Evolutionary conservation across 768 basidiomycete genomes (phyloP).

Genomic region (Daedaleopsis nitida): DNA sequence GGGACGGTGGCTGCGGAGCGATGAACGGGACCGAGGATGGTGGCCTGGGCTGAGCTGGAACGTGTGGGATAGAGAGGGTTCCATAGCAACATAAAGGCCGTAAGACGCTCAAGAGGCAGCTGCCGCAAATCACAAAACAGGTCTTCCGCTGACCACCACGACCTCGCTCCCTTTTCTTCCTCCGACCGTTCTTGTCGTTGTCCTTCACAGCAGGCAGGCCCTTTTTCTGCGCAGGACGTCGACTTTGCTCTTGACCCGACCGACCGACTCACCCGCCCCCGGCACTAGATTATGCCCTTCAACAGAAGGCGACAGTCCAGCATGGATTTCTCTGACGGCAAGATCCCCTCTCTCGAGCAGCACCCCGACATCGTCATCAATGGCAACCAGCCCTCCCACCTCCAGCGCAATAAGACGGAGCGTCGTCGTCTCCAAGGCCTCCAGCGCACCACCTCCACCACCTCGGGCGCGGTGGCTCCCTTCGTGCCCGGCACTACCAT

Average conservation of each 20-base stretch:
- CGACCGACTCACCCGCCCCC: constrained; percentile 4
- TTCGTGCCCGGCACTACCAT: constrained; percentile 42
- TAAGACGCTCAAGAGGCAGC: neutral
- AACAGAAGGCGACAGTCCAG: constrained; percentile 53
- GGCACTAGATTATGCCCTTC: constrained; percentile 30
- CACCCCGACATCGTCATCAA: constrained; percentile 43
- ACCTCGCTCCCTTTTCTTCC: constrained; percentile 17
- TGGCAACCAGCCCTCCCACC: constrained; percentile 43
- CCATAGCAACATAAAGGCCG: constrained; percentile 23
- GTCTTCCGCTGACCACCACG: constrained; percentile 16
- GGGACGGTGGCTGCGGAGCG: neutral
- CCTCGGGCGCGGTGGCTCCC: constrained; percentile 29
- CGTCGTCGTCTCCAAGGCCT: constrained; percentile 82
- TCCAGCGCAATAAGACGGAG: constrained; percentile 88
- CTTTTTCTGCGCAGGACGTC: constrained; percentile 36
- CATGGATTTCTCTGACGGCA: constrained; percentile 69
- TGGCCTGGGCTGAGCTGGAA: neutral
- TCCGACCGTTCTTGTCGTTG: constrained; percentile 10
- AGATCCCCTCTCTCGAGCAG: constrained; percentile 47
- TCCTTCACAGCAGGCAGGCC: constrained; percentile 49
- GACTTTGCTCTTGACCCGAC: constrained; percentile 16
- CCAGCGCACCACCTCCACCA: constrained; percentile 57
- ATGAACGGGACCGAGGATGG: neutral
- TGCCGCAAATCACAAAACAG: constrained; percentile 23
- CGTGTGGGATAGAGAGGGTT: neutral